Percentiles rank a stretch among this genome's conserved stretches.
Conservation (phyloP, 441 rosid genomes). For the Aquilaria agallochum region DNA sequence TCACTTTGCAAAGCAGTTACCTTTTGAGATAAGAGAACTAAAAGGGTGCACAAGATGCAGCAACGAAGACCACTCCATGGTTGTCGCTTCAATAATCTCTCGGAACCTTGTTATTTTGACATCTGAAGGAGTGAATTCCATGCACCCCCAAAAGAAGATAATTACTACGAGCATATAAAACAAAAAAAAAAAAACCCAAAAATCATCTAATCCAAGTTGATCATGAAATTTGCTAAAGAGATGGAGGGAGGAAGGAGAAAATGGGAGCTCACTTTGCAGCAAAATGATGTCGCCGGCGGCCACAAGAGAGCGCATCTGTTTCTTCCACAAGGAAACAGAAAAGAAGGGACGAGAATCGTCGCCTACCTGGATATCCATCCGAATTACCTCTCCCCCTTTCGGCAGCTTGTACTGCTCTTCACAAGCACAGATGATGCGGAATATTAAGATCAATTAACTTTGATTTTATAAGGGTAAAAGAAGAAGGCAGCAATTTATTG, state of each 20-base stretch:
- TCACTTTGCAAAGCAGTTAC: conserved; percentile 13
- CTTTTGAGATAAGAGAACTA: conserved; percentile 31
- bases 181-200: background rate
- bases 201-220: background rate
- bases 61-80: conserved; percentile 40
- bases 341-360: conserved; percentile 47
- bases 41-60: conserved; percentile 27
- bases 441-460: background rate
- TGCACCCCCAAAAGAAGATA: background rate
- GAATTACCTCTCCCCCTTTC: conserved; percentile 38
- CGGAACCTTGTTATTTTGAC: conserved; percentile 43
- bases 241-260: background rate
- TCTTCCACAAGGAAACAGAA: conserved; percentile 50
- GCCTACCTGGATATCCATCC: conserved; percentile 56
- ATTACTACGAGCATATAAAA: background rate
- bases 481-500: too few species aligned
- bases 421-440: background rate
- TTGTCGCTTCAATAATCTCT: conserved; percentile 35
- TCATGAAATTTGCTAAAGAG: background rate
- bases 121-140: conserved; percentile 22
- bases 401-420: conserved; percentile 35
- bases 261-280: conserved; percentile 27
- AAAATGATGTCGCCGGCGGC: conserved; percentile 39
- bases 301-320: conserved; percentile 29
- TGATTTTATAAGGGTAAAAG: background rate